Evolutionary conservation across 192 early-diverging fungal genomes (phyloP).

Genomic region (Gamsiella multidivaricata): DNA sequence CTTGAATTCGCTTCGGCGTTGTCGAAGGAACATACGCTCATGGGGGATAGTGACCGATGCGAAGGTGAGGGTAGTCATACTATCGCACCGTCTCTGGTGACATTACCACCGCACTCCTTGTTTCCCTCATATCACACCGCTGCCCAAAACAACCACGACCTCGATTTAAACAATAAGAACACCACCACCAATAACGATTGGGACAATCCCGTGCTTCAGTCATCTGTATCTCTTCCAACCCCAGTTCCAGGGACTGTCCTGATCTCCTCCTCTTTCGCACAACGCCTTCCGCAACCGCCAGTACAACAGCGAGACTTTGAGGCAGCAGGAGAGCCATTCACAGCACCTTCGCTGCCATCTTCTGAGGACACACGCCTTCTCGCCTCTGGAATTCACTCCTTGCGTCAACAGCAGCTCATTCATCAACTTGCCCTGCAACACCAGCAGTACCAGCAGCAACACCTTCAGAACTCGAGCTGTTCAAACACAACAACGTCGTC

Average conservation of each 20-base stretch:
- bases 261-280: not conserved
- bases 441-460: not conserved
- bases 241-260: not conserved
- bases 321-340: not conserved
- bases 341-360: not conserved
- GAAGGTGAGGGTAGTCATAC: conserved; percentile 6
- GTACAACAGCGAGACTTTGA: not conserved
- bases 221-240: not conserved
- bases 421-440: conserved; percentile 23
- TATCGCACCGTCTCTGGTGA: conserved; percentile 1
- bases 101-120: not conserved
- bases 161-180: not conserved
- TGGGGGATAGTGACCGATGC: not conserved
- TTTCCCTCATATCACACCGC: not conserved
- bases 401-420: conserved; percentile 13
- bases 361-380: not conserved
- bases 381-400: not conserved
- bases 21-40: not conserved
- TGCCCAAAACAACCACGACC: not conserved
- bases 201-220: conserved; percentile 10
- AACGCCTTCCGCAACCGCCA: not conserved
- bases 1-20: conserved; percentile 19
- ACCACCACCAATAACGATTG: not conserved
- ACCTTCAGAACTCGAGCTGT: too few relatives aligned
- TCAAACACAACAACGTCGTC: too few relatives aligned